Conservation (phyloP, 768 basidiomycete species). For the Cyclocybe cylindracea region DNA sequence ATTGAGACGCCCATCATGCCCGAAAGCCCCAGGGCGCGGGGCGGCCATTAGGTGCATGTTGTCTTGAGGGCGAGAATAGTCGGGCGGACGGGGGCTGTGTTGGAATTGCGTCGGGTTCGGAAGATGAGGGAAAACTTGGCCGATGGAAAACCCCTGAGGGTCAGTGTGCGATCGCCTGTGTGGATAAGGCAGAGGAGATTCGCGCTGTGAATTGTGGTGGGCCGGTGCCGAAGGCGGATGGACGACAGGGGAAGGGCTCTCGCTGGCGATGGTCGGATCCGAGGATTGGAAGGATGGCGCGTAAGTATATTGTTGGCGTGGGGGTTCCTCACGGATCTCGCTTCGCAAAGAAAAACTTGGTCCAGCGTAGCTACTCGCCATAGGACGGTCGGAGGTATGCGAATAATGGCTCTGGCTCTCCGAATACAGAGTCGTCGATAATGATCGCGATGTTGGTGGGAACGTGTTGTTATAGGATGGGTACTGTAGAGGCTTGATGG, state of each 20-base stretch:
- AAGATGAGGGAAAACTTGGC: constrained; percentile 50
- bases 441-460: constrained; percentile 43
- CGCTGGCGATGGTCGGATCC: constrained; percentile 33
- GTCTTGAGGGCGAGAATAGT: constrained; percentile 42
- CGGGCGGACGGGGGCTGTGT: constrained; percentile 41
- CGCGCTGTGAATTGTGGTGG: constrained; percentile 40
- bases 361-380: constrained; percentile 46
- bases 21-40: constrained; percentile 39
- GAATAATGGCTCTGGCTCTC: constrained; percentile 41
- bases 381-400: constrained; percentile 52
- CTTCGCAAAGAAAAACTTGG: constrained; percentile 45
- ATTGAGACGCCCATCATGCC: constrained; percentile 48
- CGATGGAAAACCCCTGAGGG: constrained; percentile 51
- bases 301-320: constrained; percentile 52
- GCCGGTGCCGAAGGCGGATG: constrained; percentile 35
- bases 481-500: constrained; percentile 49
- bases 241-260: constrained; percentile 41
- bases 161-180: constrained; percentile 62
- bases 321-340: constrained; percentile 44
- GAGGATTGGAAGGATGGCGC: constrained; percentile 47
- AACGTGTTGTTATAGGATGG: constrained; percentile 41
- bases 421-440: constrained; percentile 43
- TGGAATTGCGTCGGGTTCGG: constrained; percentile 44
- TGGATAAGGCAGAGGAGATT: constrained; percentile 48
- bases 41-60: constrained; percentile 28